Base-by-base conservation (phyloP, 2,329 filamentous ascomycete species). In the Falciphora oryzae region DNA sequence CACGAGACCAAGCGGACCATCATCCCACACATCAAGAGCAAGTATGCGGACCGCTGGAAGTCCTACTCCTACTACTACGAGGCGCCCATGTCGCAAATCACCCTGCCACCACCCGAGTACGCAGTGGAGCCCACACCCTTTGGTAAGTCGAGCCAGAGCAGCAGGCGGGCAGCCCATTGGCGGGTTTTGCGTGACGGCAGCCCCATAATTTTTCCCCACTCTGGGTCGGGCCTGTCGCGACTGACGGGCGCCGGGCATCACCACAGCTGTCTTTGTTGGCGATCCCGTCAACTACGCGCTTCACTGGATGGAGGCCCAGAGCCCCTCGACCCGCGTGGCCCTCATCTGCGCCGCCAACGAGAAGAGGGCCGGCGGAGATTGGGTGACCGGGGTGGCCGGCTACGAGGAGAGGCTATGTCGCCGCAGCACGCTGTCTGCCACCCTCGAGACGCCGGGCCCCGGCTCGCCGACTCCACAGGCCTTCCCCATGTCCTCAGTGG, bases 331-430 rank as follows among this genome's bases (percentile, higher is more conserved):
- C 32, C 74, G 77, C 3, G 82, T 91, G 64, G 86, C 88, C 0
- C 87, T 91, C 65, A 85, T 92, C 67, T 91, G 89, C 69, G 84
- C 87, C 64, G 90, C 90, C 61, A 91, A 93, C 75, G 90, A 93
- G 73, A 90, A 89, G 72, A 82, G 89, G 53, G 83, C 90, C 0
- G 90, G 90, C 13, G 90, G 90, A n/a, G 89, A 93, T 72, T 93
- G 90, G 90, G 89, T 92, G 64, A 74, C 79, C 50, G 84, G 83
- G 13, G 77, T 84, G 16, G 80, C 84, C 69, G 85, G 85, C 38
- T 87, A 86, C 63, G 87, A 90, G 77, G 90, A 93, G 75, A 88
- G 88, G 68, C 83, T 93, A 53, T 91, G 89, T 71, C 83, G 90
- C 66, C 82, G 90, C 69, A 91, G 89, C 77, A 92, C 89, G 68